A percentile compares a stretch with the other conserved stretches of the same genome.
These are phyloP conservation scores for Tolypocladium ophioglossoides DNA, from an alignment of 2,329 filamentous ascomycete species.

Conservation along the genomic window DNA sequence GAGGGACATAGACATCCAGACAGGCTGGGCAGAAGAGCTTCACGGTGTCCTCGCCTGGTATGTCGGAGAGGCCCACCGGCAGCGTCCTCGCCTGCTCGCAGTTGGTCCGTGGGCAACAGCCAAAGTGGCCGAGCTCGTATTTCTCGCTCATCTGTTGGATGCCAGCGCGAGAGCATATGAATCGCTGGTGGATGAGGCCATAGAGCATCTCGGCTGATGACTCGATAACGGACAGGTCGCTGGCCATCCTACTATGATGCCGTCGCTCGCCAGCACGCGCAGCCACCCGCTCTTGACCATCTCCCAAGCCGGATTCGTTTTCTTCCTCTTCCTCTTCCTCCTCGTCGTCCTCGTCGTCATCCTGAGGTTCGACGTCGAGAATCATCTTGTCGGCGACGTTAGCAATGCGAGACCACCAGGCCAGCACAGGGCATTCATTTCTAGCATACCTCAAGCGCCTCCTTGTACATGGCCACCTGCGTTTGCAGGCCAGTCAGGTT, in stretches of 20 bases:
- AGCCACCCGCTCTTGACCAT: conserved; percentile 45
- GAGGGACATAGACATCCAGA: conserved; percentile 92
- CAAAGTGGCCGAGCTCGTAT: conserved; percentile 94
- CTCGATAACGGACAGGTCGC: conserved; percentile 90
- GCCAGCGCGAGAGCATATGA: conserved; percentile 90
- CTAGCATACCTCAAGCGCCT: conserved; percentile 67
- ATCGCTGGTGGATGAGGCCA: conserved; percentile 94
- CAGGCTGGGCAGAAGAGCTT: conserved; percentile 97
- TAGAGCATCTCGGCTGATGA: conserved; percentile 97
- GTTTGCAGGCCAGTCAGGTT: conserved; percentile 92
- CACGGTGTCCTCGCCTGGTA: conserved; percentile 91
- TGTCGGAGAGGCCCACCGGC: conserved; percentile 88
- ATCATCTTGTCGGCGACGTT: conserved; percentile 58
- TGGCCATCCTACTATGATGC: conserved; percentile 75
- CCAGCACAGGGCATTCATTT: background rate
- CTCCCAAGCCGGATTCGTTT: conserved; percentile 50
- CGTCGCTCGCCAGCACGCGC: conserved; percentile 52
- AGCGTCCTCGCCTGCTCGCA: conserved; percentile 86
- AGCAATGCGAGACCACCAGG: background rate
- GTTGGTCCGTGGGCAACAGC: conserved; percentile 85
- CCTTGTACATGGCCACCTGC: conserved; percentile 98
- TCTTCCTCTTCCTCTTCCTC: conserved; percentile 69
- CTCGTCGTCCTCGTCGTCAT: conserved; percentile 78
- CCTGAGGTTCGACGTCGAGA: conserved; percentile 92
- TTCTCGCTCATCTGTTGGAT: conserved; percentile 99